Base-by-base conservation (phyloP, 257 asterid species). In the Capsicum rhomboideum region DNA sequence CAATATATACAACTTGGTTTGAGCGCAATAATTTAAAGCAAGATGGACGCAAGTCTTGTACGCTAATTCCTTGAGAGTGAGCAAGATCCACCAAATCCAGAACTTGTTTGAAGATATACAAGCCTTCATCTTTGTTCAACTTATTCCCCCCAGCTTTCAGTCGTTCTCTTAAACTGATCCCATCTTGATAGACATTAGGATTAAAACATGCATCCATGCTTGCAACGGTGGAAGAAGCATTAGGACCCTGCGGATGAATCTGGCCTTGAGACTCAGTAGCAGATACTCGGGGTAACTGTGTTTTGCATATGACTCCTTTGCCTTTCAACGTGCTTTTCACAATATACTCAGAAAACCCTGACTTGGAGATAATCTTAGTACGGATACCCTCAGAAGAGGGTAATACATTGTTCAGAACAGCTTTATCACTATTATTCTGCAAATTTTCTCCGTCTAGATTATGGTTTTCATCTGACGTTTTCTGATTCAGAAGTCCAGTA, bases 311-410 rank as follows among this genome's bases (percentile, higher is more conserved):
- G 63, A 88, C 87, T 78, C 97, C 98, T 90, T 94, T 96, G 84
- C 97, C 98, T 85, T 90, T 89, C 84, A 96, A 86, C 50, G 97
- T 87, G 90, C 86, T 93, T 83, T 92, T 96, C 72, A 93, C 78
- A 87, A 92, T 92, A 89, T 91, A 93, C 85, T 93, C 95, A 12
- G 98, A 91, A 86, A 90, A 90, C 61, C 98, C 98, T 69, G 97
- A 91, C 78, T 91, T 96, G 7, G 98, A 93, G 49, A 94, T 77
- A 20, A 93, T 92, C 88, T 94, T 96, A 74, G 98, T 92, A 85
- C 98, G 89, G 83, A 91, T 90, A 85, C 96, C 93, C 85, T 93
- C 95, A 87, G 95, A 82, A 66, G 97, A 81, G 79, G 86, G 69
- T 75, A 88, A 80, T 68, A 71, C 79, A 90, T 89, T 86, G 31